Base-by-base conservation (phyloP, 257 asterid species). In the Solanum sejunctum region DNA sequence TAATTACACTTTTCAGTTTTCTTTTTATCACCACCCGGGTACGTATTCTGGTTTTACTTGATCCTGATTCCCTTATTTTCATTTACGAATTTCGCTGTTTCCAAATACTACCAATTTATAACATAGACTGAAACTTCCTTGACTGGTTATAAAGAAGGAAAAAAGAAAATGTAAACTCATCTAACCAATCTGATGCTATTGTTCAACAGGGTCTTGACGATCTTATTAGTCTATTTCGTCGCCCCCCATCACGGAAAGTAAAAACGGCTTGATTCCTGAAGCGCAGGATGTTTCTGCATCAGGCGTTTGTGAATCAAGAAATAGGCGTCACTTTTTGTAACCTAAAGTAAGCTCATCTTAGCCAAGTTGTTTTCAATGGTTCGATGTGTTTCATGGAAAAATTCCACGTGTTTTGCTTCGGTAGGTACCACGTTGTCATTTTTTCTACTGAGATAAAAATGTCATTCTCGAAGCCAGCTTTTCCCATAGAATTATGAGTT, bases 171-270 rank as follows among this genome's bases (percentile, higher is more conserved):
- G 39, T 17, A 11, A 52, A 77, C 82, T 81, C 79, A 66, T 84
- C 67, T 64, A 16, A 70, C 83, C 17, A 52, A 77, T 28, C 80
- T 49, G 52, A 7, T 61, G 56, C 60, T 77, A 21, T 83, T 83
- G 84, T 79, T 85, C 26, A 17, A 84, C 97, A 95, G 99, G 99
- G 97, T 72, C 93, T 95, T 64, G 99, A 95, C 80, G 98, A 95
- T 91, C 93, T 95, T 55, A 95, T 95, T 90, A 93, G 97, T 83
- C 88, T 95, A 75, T 94, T 95, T 87, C 98, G 99, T 73, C 97
- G 95, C 0, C 98, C 98, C 82, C 88, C 97, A 57, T 93, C 96
- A 20, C 97, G 96, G 43, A 95, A 93, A 90, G 91, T 89, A 84
- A 95, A 95, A 91, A 36, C 93, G 72, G 90, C 90, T 81, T 94